phyloP scores from a whole-genome alignment of 495 filamentous ascomycete genomes.

The Aspergillus campestris region DNA sequence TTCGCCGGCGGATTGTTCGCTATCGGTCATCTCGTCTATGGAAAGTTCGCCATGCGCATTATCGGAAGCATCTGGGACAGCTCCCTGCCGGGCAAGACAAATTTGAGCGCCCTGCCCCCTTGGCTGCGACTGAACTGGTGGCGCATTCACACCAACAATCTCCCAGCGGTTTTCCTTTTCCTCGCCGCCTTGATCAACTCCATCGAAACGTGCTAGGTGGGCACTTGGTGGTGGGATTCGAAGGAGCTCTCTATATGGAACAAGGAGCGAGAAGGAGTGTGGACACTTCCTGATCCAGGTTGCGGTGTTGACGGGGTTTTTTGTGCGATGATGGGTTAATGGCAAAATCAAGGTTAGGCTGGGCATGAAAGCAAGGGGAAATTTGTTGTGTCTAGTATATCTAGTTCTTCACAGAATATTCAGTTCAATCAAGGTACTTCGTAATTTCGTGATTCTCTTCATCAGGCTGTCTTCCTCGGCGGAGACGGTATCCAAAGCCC shows the following conservation, averaged over 20 bases:
- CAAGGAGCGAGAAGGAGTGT: too few relatives aligned
- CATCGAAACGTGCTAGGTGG: background rate
- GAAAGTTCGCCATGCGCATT: background rate
- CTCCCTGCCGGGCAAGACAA: background rate
- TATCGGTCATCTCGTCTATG: background rate
- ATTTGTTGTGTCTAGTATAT: background rate
- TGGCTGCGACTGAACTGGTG: background rate
- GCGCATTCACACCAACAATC: constrained; percentile 1
- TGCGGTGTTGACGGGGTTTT: background rate
- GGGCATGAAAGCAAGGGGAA: background rate
- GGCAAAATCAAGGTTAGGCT: background rate
- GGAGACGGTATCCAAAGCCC: background rate
- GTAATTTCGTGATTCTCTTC: background rate
- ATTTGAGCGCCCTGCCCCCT: background rate
- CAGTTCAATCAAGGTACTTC: background rate
- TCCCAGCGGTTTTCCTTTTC: background rate
- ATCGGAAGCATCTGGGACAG: background rate
- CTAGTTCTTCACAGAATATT: background rate
- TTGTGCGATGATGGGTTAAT: background rate
- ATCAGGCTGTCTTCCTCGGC: background rate
- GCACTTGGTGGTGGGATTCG: background rate
- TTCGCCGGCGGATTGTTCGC: background rate
- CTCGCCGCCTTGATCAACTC: background rate
- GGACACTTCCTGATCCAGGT: too few relatives aligned
- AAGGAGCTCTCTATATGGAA: too few relatives aligned